phyloP scores from a whole-genome alignment of 208 protist genomes.

The Leishmania martiniquensis region DNA sequence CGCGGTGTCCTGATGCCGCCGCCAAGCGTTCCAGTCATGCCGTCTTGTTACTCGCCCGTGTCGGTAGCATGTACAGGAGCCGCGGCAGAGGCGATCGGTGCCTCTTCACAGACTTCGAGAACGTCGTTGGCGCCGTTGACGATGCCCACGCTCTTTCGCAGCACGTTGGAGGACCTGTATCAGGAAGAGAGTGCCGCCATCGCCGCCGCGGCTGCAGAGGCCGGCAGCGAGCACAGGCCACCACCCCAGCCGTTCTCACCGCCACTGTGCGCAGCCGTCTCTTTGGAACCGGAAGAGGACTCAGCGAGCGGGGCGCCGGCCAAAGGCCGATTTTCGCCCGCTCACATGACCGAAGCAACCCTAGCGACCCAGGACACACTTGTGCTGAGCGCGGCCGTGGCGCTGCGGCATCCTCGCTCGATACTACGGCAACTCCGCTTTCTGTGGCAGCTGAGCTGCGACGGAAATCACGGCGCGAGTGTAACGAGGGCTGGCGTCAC shows the following conservation, averaged over 20 bases:
- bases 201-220: neutral
- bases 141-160: slow-evolving; percentile 28
- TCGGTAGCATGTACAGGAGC: neutral
- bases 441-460: slow-evolving; percentile 22
- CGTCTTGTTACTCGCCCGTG: too few relatives aligned
- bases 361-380: slow-evolving; percentile 11
- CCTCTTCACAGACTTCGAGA: neutral
- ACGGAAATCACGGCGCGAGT: neutral
- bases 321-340: neutral
- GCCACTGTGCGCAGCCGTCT: slow-evolving; percentile 4
- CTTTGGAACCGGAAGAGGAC: neutral
- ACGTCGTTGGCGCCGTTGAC: slow-evolving; percentile 24
- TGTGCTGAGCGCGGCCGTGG: slow-evolving; percentile 38
- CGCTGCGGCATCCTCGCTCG: slow-evolving; percentile 48
- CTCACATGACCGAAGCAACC: neutral
- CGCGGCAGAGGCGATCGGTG: neutral
- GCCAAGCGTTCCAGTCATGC: neutral
- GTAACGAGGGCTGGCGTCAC: neutral
- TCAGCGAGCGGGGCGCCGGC: neutral
- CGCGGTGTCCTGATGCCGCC: slow-evolving; percentile 29
- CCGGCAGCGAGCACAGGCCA: neutral
- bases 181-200: slow-evolving; percentile 12
- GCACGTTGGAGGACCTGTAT: slow-evolving; percentile 29
- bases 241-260: neutral
- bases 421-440: slow-evolving; percentile 40